phyloP scores from a whole-genome alignment of 768 basidiomycete genomes.

The Podaxis rugospora region DNA sequence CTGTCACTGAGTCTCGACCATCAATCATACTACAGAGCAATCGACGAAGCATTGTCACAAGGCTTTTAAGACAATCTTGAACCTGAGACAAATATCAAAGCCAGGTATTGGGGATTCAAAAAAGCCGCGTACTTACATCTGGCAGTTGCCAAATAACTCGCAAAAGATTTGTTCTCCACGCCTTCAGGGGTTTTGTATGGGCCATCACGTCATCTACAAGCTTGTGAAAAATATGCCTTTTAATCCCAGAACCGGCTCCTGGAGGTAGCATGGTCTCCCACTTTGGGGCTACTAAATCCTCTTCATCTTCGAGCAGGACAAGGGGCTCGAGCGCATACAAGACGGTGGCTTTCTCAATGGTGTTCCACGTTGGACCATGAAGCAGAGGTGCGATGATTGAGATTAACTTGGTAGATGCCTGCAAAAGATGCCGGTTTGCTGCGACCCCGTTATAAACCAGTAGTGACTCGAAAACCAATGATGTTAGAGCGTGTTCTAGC shows the following conservation, averaged over 20 bases:
- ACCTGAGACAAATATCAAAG: slow-evolving; percentile 34
- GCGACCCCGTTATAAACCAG: slow-evolving; percentile 62
- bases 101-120: not conserved
- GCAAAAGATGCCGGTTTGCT: slow-evolving; percentile 57
- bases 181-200: slow-evolving; percentile 12
- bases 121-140: slow-evolving; percentile 43
- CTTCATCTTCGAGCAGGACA: slow-evolving; percentile 26
- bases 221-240: slow-evolving; percentile 42
- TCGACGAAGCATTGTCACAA: slow-evolving; percentile 33
- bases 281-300: slow-evolving; percentile 21
- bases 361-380: slow-evolving; percentile 46
- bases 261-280: slow-evolving; percentile 45
- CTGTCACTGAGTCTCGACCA: slow-evolving; percentile 16
- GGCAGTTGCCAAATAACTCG: slow-evolving; percentile 59
- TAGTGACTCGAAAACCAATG: slow-evolving; percentile 65
- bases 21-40: slow-evolving; percentile 24
- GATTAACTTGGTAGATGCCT: slow-evolving; percentile 53
- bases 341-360: slow-evolving; percentile 61
- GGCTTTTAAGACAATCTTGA: slow-evolving; percentile 37
- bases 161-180: slow-evolving; percentile 40
- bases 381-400: slow-evolving; percentile 32
- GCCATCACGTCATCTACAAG: slow-evolving; percentile 22
- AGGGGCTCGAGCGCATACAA: slow-evolving; percentile 65
- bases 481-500: slow-evolving; percentile 64
- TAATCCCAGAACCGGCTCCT: slow-evolving; percentile 55